Conservation (phyloP, 2,329 filamentous ascomycete genomes). For the Chalara sp. region DNA sequence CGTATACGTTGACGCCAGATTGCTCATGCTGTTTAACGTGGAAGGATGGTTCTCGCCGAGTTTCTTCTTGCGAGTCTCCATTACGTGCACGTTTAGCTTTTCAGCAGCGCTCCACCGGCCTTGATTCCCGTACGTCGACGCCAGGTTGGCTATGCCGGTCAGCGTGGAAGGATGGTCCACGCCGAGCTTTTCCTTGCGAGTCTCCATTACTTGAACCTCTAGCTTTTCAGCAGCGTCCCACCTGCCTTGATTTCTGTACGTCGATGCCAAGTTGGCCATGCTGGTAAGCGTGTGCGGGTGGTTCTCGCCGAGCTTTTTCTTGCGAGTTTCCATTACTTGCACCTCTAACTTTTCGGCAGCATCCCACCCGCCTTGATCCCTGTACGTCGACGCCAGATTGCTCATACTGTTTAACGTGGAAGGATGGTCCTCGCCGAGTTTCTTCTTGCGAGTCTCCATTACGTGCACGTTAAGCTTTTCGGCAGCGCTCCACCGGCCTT, state of each 20-base stretch:
- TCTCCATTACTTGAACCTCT: background rate
- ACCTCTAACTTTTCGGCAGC: background rate
- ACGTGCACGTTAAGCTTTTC: background rate
- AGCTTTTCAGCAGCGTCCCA: too few relatives aligned
- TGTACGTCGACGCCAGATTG: too few relatives aligned
- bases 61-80: too few relatives aligned
- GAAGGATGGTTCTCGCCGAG: too few relatives aligned
- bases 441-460: background rate
- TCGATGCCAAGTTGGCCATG: too few relatives aligned
- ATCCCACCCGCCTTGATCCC: slow-evolving; percentile 1
- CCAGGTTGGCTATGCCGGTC: too few relatives aligned
- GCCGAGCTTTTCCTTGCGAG: background rate
- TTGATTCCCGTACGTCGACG: too few relatives aligned
- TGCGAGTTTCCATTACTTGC: slow-evolving; percentile 1
- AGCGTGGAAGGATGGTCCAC: background rate
- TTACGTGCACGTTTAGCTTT: too few relatives aligned
- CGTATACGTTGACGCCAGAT: background rate
- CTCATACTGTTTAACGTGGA: background rate
- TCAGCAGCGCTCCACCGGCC: too few relatives aligned
- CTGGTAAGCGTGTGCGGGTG: background rate
- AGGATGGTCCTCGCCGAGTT: slow-evolving; percentile 2
- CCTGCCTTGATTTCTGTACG: too few relatives aligned
- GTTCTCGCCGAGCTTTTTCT: slow-evolving; percentile 8
- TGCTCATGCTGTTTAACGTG: too few relatives aligned
- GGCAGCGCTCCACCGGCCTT: slow-evolving; percentile 6